A percentile compares a stretch with the other conserved stretches of the same genome.
These are phyloP conservation scores for Rhododendron simsii DNA, from an alignment of 148 eudicot species.

Conservation along the genomic window DNA sequence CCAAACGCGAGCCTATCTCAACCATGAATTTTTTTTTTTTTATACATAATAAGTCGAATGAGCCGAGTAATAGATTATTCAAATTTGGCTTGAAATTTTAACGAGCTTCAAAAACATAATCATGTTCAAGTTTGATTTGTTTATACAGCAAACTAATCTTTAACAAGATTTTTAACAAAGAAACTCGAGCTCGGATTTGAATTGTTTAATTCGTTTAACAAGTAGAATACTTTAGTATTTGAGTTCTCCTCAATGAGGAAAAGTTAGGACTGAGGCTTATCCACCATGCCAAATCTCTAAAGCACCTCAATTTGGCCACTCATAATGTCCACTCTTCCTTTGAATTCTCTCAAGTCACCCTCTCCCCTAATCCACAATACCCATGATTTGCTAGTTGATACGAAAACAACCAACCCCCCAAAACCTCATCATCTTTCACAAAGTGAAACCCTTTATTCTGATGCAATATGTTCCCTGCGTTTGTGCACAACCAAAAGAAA, in stretches of 20 bases:
- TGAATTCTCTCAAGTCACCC: neutral
- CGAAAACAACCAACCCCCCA: neutral
- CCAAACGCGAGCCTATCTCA: too few relatives aligned
- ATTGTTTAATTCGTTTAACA: too few relatives aligned
- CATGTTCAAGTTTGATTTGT: too few relatives aligned
- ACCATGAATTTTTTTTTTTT: too few relatives aligned
- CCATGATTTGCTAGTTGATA: conserved; percentile 1
- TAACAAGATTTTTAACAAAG: too few relatives aligned
- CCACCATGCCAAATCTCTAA: neutral
- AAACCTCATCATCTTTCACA: neutral
- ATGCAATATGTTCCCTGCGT: conserved; percentile 13
- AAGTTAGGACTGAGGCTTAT: neutral
- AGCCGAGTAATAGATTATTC: too few relatives aligned
- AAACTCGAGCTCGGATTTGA: too few relatives aligned
- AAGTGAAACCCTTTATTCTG: neutral
- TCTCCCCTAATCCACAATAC: neutral
- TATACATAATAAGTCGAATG: too few relatives aligned
- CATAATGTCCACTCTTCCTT: neutral
- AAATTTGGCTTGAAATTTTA: too few relatives aligned
- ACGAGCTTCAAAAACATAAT: too few relatives aligned
- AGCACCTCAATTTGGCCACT: too few relatives aligned
- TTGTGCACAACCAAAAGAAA: neutral
- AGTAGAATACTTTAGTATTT: neutral
- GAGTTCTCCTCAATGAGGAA: neutral
- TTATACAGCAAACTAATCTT: too few relatives aligned